Base-by-base conservation (phyloP, 2,329 filamentous ascomycete genomes). In the Alternaria conjuncta region DNA sequence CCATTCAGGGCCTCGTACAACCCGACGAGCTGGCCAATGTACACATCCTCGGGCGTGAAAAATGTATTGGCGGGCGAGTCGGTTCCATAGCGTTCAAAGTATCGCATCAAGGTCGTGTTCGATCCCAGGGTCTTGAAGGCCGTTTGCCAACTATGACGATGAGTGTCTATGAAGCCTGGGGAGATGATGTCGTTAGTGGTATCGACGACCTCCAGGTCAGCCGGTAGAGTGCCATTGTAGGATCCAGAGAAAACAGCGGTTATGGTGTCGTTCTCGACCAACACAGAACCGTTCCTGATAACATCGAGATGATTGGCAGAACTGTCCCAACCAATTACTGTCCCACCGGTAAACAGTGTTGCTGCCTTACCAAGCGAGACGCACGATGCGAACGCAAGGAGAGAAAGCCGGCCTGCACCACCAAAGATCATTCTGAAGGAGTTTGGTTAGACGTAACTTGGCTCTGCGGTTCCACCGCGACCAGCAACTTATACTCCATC, bases 151-250 rank as follows among this genome's bases (percentile, higher is more conserved):
- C 67, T 26, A 49, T 75, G 73, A 2, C 83, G 82, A 66, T 88
- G 86, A 0, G 86, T 88, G 72, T 88, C 84, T 61, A 88, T 79
- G 72, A 88, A 87, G 9, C 87, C 86, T 0, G 86, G 84, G 0
- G 82, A 82, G 55, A 88, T 79, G 61, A 87, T 88, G 67, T 86
- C 84, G 59, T 80, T 78, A 0, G 79, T 79, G 18, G 80, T 80
- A 60, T 87, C 81, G 12, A 87, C 72, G 2, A 81, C 62, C 54
- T 85, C 80, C 23, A 62, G 30, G 8, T 54, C 47, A 4, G 28
- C 45, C 8, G 55, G 55, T 6, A 59, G 36, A 4, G 80, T 80
- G 4, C 58, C 68, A 26, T 65, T 67, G 28, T 61, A 57, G 1
- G 56, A 45, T 13, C 44, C 60, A n/a, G 60, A 59, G 25, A 55